A percentile compares a stretch with the other conserved stretches of the same genome.
phyloP scores from a whole-genome alignment of 129 eudicot species.

The Arctium lappa region DNA sequence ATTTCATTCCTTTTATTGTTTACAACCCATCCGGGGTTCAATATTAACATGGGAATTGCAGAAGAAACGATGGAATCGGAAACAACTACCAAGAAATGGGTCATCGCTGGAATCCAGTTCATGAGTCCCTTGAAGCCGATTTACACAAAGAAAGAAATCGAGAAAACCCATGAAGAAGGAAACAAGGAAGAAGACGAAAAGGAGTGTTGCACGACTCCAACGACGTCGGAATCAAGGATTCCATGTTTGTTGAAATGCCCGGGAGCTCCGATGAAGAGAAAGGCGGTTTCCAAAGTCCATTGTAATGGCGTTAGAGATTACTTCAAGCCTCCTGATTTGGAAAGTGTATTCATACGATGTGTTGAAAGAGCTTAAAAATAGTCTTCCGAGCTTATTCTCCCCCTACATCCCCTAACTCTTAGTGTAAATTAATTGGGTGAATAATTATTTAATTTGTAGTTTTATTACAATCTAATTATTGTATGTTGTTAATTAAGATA shows the following conservation, averaged over 20 bases:
- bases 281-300: constrained; percentile 33
- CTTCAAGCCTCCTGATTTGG: constrained; percentile 72
- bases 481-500: neutral
- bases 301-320: constrained; percentile 47
- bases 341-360: constrained; percentile 52
- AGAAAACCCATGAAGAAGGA: neutral
- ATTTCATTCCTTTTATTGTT: constrained; percentile 11
- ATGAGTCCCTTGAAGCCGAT: constrained; percentile 52
- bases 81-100: constrained; percentile 46
- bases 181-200: constrained; percentile 23
- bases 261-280: constrained; percentile 70
- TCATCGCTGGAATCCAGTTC: constrained; percentile 42
- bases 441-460: constrained; percentile 2
- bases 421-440: neutral
- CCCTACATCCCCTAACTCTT: constrained; percentile 1
- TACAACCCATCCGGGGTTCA: neutral
- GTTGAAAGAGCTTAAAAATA: constrained; percentile 34
- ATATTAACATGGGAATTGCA: constrained; percentile 29
- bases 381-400: neutral
- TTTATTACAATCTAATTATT: neutral
- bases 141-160: constrained; percentile 26
- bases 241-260: constrained; percentile 50
- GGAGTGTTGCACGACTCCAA: constrained; percentile 59
- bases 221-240: constrained; percentile 58
- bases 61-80: constrained; percentile 30